These are phyloP conservation scores for Agaricus subrufescens DNA, from an alignment of 768 basidiomycete genomes.

Conservation along the genomic window DNA sequence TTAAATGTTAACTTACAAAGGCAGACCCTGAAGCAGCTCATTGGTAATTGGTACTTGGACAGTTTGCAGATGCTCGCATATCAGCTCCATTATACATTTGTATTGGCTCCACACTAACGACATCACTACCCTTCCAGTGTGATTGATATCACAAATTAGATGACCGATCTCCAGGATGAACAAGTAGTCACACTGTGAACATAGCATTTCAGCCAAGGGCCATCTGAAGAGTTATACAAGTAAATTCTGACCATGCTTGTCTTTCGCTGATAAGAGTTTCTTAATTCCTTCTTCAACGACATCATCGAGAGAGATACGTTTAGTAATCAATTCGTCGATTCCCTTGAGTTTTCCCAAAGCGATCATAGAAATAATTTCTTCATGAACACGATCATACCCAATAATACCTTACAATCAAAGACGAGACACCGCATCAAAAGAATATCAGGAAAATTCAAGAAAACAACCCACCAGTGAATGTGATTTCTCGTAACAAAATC, in stretches of 20 bases:
- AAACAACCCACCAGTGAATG: slow-evolving; percentile 26
- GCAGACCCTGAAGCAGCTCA: too few relatives aligned
- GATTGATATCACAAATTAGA: slow-evolving; percentile 34
- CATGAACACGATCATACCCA: slow-evolving; percentile 33
- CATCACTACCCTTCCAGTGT: neutral
- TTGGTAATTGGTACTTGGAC: too few relatives aligned
- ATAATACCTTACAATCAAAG: slow-evolving; percentile 21
- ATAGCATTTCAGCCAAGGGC: neutral
- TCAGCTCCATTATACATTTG: neutral
- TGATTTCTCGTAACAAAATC: slow-evolving; percentile 30
- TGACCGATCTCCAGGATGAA: slow-evolving; percentile 27
- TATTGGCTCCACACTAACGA: neutral
- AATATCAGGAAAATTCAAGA: neutral
- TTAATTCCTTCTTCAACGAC: slow-evolving; percentile 38
- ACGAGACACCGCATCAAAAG: neutral
- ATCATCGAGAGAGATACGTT: slow-evolving; percentile 35
- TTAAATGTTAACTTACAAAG: too few relatives aligned
- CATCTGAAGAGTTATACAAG: neutral
- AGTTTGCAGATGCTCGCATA: too few relatives aligned
- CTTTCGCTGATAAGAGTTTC: slow-evolving; percentile 33
- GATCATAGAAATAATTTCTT: slow-evolving; percentile 33
- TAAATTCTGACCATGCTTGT: slow-evolving; percentile 30
- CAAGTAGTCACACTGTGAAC: slow-evolving; percentile 32
- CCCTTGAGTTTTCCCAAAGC: slow-evolving; percentile 32
- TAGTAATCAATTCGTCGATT: slow-evolving; percentile 38